Conservation (phyloP, 768 basidiomycete species). For the Serendipita indica region DNA sequence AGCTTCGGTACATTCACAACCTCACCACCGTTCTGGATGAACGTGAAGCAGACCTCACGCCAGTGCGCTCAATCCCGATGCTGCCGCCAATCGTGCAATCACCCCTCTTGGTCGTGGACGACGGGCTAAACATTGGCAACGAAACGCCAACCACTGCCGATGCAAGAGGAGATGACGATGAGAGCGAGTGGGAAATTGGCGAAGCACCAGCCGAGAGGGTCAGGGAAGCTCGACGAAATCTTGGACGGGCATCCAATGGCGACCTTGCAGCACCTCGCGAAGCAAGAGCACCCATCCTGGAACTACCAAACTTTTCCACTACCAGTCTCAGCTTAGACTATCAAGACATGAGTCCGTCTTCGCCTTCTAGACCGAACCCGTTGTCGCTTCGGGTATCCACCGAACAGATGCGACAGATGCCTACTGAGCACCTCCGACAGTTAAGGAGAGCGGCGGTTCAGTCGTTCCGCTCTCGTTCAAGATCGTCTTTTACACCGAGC, state of each 20-base stretch:
- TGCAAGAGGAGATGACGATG: neutral
- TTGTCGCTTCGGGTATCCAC: neutral
- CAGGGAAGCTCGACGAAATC: neutral
- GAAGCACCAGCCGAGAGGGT: constrained; percentile 1
- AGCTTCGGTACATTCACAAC: neutral
- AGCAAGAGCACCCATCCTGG: neutral
- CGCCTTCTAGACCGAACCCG: neutral
- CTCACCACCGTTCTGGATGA: neutral
- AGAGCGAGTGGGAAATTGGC: constrained; percentile 1
- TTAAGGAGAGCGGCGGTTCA: neutral
- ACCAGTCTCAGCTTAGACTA: constrained; percentile 6
- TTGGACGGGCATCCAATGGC: neutral
- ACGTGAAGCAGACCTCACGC: neutral
- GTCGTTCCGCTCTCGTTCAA: neutral
- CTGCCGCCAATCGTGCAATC: neutral
- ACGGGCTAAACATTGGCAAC: neutral
- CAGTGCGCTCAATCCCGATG: neutral
- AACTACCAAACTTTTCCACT: constrained; percentile 1
- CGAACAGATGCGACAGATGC: neutral
- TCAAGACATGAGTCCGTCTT: neutral
- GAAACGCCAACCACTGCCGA: neutral
- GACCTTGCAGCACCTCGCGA: neutral
- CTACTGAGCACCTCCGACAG: constrained; percentile 3
- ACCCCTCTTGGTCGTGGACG: neutral
- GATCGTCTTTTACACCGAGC: constrained; percentile 2